Evolutionary conservation across 768 basidiomycete genomes (phyloP).

Genomic region (Rubroboletus satanas): DNA sequence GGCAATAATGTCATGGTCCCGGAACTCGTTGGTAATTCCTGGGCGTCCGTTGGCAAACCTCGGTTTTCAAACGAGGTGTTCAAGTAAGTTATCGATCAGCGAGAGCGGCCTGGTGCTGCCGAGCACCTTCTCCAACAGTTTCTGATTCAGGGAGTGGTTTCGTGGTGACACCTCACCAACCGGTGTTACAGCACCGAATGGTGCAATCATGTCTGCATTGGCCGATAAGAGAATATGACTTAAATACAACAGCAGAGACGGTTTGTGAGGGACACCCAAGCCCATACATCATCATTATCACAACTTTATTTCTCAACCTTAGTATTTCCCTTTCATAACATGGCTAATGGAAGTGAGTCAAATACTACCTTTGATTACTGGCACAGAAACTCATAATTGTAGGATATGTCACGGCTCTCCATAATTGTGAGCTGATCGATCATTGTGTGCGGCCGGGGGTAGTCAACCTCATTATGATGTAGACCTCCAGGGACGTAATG

Average conservation of each 20-base stretch:
- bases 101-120: background rate
- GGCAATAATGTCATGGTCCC: background rate
- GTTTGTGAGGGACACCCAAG: background rate
- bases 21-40: background rate
- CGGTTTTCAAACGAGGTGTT: conserved; percentile 20
- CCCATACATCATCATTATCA: background rate
- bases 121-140: background rate
- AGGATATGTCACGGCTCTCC: conserved; percentile 34
- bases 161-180: background rate
- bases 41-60: conserved; percentile 7
- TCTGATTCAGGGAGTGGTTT: conserved; percentile 3
- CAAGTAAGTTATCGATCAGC: conserved; percentile 14
- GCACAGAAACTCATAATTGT: conserved; percentile 9
- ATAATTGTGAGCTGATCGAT: conserved; percentile 43
- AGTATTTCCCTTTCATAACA: conserved; percentile 2
- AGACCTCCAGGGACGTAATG: conserved; percentile 38
- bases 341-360: conserved; percentile 23
- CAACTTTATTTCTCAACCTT: background rate
- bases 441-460: background rate
- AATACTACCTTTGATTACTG: background rate
- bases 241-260: conserved; percentile 23
- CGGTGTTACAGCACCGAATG: conserved; percentile 1
- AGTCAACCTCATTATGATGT: background rate
- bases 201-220: conserved; percentile 1
- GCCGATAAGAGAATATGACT: conserved; percentile 5